Base-by-base conservation (phyloP, 306 rosid genomes). In the Trifolium fragiferum region DNA sequence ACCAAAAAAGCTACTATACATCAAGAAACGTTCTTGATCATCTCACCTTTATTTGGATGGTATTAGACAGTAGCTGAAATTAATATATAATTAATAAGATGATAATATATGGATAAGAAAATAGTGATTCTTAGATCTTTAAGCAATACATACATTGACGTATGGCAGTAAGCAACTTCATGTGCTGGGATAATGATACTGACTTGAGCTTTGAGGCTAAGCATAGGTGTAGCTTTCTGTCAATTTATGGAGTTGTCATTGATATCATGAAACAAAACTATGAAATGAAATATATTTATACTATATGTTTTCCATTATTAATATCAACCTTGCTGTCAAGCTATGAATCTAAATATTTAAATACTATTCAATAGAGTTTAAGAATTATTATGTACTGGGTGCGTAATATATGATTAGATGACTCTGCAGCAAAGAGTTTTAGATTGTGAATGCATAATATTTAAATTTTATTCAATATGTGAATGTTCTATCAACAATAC, bases 181-280 rank as follows among this genome's bases (percentile, higher is more conserved):
- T 71, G 37, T 54, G 37, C 50, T 10, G 12, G 23, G 61, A 54
- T 71, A 44, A 71, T 59, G 37, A 71, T 71, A 50, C 13, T 12
- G 64, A 53, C 75, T 19, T 51, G 30, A 15, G 25, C 61, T 49
- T 51, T 68, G 63, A 70, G 27, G 19, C 59, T 15, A 53, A 37
- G 50, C 49, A 64, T 64, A 64, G 32, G 51, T 38, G 47, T 64
- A 35, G n/a, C 47, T 38, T 37, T 53, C 41, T 70, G 38, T 69
- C 74, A 15, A 49, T 69, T 20, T 20, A 19, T 37, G 76, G 18
- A 14, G 3, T 55, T 44, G 44, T 38, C 46, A 35, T 33, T 18
- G 12, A 54, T 21, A 35, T 55, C 64, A 71, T 19, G 27, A 57
- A 12, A 30, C 54, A 60, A 58, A 72, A 40, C n/a, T 2, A 72